Conservation (phyloP, 495 filamentous ascomycete species). For the Umbilicaria muhlenbergii region DNA sequence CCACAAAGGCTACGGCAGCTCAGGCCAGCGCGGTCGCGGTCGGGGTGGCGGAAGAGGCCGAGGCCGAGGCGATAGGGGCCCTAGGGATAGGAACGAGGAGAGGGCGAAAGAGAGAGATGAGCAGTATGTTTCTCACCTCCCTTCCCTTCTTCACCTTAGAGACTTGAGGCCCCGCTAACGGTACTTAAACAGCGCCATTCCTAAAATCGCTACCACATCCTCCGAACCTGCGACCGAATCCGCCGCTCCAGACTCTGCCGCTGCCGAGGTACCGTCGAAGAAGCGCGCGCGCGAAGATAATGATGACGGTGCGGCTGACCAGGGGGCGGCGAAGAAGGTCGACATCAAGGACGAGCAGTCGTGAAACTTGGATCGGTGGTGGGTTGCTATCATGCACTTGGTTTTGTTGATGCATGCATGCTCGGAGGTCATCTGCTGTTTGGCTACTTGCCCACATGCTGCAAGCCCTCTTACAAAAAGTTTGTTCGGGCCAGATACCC, state of each 20-base stretch:
- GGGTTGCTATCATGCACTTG: too few species aligned
- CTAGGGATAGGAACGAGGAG: constrained; percentile 7
- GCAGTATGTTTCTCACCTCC: constrained; percentile 19
- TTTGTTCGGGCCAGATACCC: too few species aligned
- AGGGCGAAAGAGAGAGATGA: constrained; percentile 24
- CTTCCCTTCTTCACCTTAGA: not conserved
- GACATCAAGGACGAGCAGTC: constrained; percentile 24
- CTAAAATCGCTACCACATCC: constrained; percentile 28
- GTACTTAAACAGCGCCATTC: constrained; percentile 23
- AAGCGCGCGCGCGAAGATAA: constrained; percentile 32
- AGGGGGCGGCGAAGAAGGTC: constrained; percentile 32
- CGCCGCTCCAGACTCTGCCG: constrained; percentile 2
- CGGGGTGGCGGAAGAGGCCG: constrained; percentile 18
- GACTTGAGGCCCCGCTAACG: constrained; percentile 2
- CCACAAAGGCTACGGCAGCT: constrained; percentile 17
- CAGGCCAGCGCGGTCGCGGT: constrained; percentile 23
- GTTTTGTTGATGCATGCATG: too few species aligned
- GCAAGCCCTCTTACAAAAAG: too few species aligned
- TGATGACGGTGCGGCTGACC: constrained; percentile 13
- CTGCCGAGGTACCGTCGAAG: constrained; percentile 15
- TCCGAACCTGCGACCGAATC: constrained; percentile 1
- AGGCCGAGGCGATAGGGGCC: constrained; percentile 5
- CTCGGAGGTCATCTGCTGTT: too few species aligned
- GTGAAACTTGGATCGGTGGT: too few species aligned
- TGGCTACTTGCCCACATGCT: too few species aligned